Base-by-base conservation (phyloP, 1,284 basidiomycete species). In the Singerocomus inundabilis region DNA sequence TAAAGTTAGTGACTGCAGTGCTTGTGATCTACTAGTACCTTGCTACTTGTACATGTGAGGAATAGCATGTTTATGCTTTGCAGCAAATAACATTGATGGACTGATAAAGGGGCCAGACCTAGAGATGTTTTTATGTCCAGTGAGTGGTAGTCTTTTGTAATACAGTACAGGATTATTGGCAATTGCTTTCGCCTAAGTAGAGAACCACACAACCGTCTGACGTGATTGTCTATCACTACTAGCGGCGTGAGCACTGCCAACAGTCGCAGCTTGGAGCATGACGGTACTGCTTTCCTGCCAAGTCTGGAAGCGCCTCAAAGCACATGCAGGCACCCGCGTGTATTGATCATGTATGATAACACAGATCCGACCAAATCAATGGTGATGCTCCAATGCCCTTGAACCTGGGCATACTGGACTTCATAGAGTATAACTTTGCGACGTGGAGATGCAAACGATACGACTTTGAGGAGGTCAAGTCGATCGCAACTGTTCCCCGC, bases 321-420 rank as follows among this genome's bases (percentile, higher is more conserved):
- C 31, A 25, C 51, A 43, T 36, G 60, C 62, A 59, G 48, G 62
- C 10, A 48, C 26, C 38, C 56, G 48, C 64, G 45, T 67, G 61
- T 49, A 44, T 35, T 43, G 48, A 59, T 64, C 30, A 42, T 16
- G 41, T n/a, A n/a, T n/a, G n/a, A 50, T 52, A 37, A 41, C 34
- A 47, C 35, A 42, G 52, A 46, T 42, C 40, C 40, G 30, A 46
- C 49, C 46, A 47, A 43, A 62, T 44, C 44, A 29, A 18, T 46
- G 24, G 47, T 49, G 18, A n/a, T n/a, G n/a, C n/a, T n/a, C n/a
- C n/a, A n/a, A n/a, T n/a, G n/a, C 61, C 61, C 61, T 66, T 44
- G 44, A 31, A 44, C 61, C 60, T 53, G 49, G 52, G 50, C 44
- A 43, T 44, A 33, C 35, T 9, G 10, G 16, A 44, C 57, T 37